A percentile compares a stretch with the other conserved stretches of the same genome.
phyloP scores from a whole-genome alignment of 1,284 basidiomycete species.

The Thecaphora frezii region DNA sequence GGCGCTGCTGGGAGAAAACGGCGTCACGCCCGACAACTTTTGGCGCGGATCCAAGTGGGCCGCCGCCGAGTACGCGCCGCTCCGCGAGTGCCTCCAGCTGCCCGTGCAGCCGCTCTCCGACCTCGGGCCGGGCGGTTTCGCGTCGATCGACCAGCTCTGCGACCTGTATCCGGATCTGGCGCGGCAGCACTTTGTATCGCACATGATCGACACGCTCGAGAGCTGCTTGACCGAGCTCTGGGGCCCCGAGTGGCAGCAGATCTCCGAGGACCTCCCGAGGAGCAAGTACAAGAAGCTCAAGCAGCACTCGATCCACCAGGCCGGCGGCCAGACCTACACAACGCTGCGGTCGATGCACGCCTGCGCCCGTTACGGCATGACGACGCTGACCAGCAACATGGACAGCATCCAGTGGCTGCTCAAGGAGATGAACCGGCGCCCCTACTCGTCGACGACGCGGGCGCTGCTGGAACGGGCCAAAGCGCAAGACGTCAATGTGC shows the following conservation, averaged over 20 bases:
- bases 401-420: conserved; percentile 44
- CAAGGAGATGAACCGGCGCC: conserved; percentile 23
- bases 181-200: conserved; percentile 26
- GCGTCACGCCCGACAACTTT: conserved; percentile 15
- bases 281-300: conserved; percentile 29
- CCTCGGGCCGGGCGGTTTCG: conserved; percentile 19
- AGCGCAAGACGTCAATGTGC: conserved; percentile 2
- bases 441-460: conserved; percentile 11
- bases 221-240: conserved; percentile 24
- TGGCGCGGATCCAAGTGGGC: conserved; percentile 33
- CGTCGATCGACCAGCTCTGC: conserved; percentile 9
- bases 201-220: conserved; percentile 27
- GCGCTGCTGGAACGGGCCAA: conserved; percentile 3
- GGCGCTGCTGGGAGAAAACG: conserved; percentile 21
- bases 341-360: conserved; percentile 19
- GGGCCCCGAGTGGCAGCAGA: conserved; percentile 27
- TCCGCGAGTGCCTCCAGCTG: conserved; percentile 14
- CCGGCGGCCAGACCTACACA: conserved; percentile 22
- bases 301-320: conserved; percentile 20
- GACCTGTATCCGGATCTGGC: conserved; percentile 23
- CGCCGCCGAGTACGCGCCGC: conserved; percentile 6
- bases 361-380: conserved; percentile 26
- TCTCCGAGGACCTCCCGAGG: conserved; percentile 17
- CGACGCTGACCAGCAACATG: conserved; percentile 42
- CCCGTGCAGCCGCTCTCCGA: conserved; percentile 22